phyloP scores from a whole-genome alignment of 1,284 basidiomycete genomes.

The Farysia itapuensis region DNA sequence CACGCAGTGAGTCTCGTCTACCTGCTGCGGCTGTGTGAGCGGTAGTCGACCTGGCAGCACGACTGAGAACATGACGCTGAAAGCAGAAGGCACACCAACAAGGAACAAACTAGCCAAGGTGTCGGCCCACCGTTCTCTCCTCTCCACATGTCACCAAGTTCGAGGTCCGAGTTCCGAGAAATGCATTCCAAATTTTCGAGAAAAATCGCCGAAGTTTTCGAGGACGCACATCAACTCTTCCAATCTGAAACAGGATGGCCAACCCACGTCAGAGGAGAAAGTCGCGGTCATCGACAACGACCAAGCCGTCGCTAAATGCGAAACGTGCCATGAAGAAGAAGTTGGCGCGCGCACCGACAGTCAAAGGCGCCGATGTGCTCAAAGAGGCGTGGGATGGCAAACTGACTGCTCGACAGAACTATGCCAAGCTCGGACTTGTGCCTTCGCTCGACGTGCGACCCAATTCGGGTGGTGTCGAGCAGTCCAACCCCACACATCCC shows the following conservation, averaged over 20 bases:
- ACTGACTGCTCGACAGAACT: constrained; percentile 91
- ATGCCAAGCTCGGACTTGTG: constrained; percentile 74
- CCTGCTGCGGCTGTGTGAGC: constrained; percentile 45
- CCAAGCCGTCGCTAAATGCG: constrained; percentile 67
- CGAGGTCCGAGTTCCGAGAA: too few species aligned
- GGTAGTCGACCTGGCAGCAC: constrained; percentile 55
- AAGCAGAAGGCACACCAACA: too few species aligned
- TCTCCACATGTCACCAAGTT: too few species aligned
- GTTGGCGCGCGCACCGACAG: constrained; percentile 63
- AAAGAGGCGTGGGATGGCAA: constrained; percentile 84
- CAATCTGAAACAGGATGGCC: constrained; percentile 79
- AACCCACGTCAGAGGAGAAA: constrained; percentile 88
- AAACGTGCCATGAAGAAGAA: constrained; percentile 75
- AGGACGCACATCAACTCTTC: too few species aligned
- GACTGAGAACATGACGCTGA: constrained; percentile 60
- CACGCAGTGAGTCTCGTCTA: constrained; percentile 55
- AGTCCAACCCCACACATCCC: constrained; percentile 10
- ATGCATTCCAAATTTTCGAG: too few species aligned
- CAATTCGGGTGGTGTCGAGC: constrained; percentile 36
- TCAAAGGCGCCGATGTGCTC: constrained; percentile 78
- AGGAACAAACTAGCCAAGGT: too few species aligned
- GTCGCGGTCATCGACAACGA: constrained; percentile 66
- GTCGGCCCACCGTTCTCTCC: too few species aligned
- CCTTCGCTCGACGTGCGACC: constrained; percentile 55
- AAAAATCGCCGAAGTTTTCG: too few species aligned